A percentile compares a stretch with the other conserved stretches of the same genome.
Conservation (phyloP, 1,284 basidiomycete genomes). For the Pyrrhoderma noxium region DNA sequence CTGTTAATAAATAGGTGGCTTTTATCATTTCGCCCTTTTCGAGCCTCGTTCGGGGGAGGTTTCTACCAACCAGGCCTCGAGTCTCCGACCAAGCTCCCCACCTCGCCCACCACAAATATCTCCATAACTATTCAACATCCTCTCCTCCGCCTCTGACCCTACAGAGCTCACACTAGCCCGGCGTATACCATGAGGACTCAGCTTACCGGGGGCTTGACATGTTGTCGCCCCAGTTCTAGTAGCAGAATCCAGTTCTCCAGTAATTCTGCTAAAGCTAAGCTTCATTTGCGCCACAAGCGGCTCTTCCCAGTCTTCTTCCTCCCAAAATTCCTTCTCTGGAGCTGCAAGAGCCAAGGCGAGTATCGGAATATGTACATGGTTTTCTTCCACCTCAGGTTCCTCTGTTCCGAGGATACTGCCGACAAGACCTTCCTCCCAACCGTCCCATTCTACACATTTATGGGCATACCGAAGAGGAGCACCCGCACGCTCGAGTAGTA, state of each 20-base stretch:
- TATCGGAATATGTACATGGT: constrained; percentile 25
- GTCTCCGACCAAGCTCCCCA: constrained; percentile 61
- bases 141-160: constrained; percentile 49
- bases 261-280: constrained; percentile 3
- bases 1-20: too few relatives aligned
- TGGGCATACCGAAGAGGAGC: constrained; percentile 63
- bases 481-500: constrained; percentile 59
- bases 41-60: constrained; percentile 7
- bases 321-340: constrained; percentile 13
- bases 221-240: constrained; percentile 5
- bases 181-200: constrained; percentile 17
- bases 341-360: constrained; percentile 3
- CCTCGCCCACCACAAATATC: constrained; percentile 71
- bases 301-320: constrained; percentile 14
- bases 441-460: constrained; percentile 75
- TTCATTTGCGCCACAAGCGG: constrained; percentile 15
- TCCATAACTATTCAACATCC: constrained; percentile 58
- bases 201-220: not conserved
- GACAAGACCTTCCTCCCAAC: constrained; percentile 77
- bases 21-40: constrained; percentile 1
- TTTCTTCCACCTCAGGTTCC: constrained; percentile 57
- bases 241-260: not conserved
- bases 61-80: constrained; percentile 57
- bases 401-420: constrained; percentile 64
- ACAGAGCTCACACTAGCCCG: constrained; percentile 31